Evolutionary conservation across 805 yeast genomes (phyloP).

Genomic region (Kuraishia hungarica): DNA sequence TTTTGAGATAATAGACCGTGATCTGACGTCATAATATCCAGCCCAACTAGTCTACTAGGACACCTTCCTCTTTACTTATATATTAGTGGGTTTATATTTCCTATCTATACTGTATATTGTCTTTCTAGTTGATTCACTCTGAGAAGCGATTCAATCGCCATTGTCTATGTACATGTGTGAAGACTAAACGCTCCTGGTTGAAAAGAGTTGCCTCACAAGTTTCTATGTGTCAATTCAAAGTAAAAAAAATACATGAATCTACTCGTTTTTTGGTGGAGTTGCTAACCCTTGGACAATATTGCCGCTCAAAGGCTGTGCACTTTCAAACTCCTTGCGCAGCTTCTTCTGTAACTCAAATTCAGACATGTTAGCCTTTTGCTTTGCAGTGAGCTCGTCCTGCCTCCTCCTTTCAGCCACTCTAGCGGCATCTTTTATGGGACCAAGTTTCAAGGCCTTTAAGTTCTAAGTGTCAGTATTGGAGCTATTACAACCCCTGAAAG

Average conservation of each 20-base stretch:
- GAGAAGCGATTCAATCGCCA: not conserved
- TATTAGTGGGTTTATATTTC: too few species aligned
- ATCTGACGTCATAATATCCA: not conserved
- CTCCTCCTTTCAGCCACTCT: constrained; percentile 42
- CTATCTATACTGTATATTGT: too few species aligned
- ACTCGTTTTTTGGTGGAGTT: not conserved
- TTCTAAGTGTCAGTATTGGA: not conserved
- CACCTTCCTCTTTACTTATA: too few species aligned
- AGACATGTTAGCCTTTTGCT: constrained; percentile 44
- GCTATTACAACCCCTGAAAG: too few species aligned
- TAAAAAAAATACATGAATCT: not conserved
- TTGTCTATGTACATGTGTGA: not conserved
- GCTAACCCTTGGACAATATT: constrained; percentile 35
- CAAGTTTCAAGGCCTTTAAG: constrained; percentile 57
- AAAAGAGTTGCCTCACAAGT: not conserved
- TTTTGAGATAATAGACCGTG: not conserved
- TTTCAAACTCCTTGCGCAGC: constrained; percentile 46
- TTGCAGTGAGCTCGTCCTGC: constrained; percentile 23
- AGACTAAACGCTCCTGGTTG: not conserved
- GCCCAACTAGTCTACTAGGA: too few species aligned
- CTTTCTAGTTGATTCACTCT: not conserved
- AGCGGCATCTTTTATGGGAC: constrained; percentile 78
- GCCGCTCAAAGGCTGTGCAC: constrained; percentile 57
- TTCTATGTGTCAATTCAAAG: too few species aligned
- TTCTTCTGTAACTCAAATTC: constrained; percentile 63